Evolutionary conservation across 129 eudicot species (phyloP), one percentile per base, ranked within the genome.

Genomic region (Helianthus tuberosus): DNA sequence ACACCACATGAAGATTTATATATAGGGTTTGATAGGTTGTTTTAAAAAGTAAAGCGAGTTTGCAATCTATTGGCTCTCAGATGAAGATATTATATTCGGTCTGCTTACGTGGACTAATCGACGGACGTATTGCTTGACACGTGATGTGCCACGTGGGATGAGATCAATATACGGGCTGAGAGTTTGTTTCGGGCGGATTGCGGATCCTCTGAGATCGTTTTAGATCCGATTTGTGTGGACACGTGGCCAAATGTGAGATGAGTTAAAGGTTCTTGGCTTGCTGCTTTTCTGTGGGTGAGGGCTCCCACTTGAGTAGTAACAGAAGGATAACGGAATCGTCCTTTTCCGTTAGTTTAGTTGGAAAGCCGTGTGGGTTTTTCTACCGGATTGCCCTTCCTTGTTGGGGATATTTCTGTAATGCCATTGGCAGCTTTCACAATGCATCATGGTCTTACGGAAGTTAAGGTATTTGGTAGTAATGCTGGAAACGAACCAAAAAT

Each of bases 1-100:
- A 61, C 60, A 32, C 16, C 12, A 66, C 51, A 54, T 54, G 74
- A 65, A 72, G 83, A 79, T 79, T 72, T 79, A 72, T 52, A 77
- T 77, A 63, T 78, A 85, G 89, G 81, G 86, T 78, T 78, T 85
- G 68, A 70, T 78, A 78, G 82, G 82, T 62, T 78, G 51, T 80
- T 23, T 58, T n/a, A 15, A 50, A 48, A 49, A 55, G 68, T 36
- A 23, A 55, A 69, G 35, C 53, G 52, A 25, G 39, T 11, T 49
- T 68, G 44, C 59, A 43, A 72, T 67, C 53, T 49, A 63, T 64
- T 54, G 81, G 79, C 29, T 70, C 43, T 62, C 32, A 5, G 50
- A 48, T 46, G 70, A 66, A 75, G 68, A 58, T 71, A 81, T 81
- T 84, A 75, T 80, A 81, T 82, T 78, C 68, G 46, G 7, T 20